Percentiles rank a stretch among this genome's conserved stretches.
Conservation (phyloP, 2,329 filamentous ascomycete genomes). For the Clathrospora elynae region DNA sequence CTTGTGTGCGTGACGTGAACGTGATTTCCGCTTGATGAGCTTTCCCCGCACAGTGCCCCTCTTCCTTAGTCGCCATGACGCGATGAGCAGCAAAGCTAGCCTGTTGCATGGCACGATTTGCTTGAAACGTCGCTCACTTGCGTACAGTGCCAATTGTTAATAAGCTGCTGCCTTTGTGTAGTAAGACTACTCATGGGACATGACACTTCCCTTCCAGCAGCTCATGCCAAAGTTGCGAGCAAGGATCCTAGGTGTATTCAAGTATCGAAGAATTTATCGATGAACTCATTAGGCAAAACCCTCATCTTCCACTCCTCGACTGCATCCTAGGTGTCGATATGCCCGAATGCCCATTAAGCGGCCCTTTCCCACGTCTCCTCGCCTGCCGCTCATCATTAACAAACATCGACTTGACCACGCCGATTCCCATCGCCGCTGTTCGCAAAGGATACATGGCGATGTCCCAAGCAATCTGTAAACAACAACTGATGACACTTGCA, state of each 20-base stretch:
- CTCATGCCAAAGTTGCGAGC: no score
- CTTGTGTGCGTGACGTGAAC: slow-evolving; percentile 14
- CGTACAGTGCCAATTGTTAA: no score
- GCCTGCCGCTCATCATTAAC: slow-evolving; percentile 28
- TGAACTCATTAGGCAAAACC: no score
- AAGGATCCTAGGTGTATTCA: no score
- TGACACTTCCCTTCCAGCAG: no score
- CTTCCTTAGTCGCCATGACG: no score
- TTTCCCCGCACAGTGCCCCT: slow-evolving; percentile 4
- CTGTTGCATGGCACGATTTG: no score
- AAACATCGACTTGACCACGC: slow-evolving; percentile 28
- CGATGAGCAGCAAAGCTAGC: no score
- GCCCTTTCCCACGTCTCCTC: slow-evolving; percentile 31
- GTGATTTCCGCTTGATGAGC: slow-evolving; percentile 1
- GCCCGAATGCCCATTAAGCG: slow-evolving; percentile 30
- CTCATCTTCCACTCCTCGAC: slow-evolving; percentile 34
- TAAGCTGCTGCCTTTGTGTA: no score
- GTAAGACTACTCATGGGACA: no score
- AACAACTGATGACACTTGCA: slow-evolving; percentile 23
- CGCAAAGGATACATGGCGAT: slow-evolving; percentile 42
- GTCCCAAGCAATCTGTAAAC: slow-evolving; percentile 33
- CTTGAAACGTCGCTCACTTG: no score
- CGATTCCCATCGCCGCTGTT: slow-evolving; percentile 18
- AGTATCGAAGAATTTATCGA: no score
- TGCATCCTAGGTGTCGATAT: slow-evolving; percentile 38